Evolutionary conservation across 2,329 filamentous ascomycete species (phyloP), one percentile per base, ranked within the genome.

Genomic region (Diaporthe humulicola): DNA sequence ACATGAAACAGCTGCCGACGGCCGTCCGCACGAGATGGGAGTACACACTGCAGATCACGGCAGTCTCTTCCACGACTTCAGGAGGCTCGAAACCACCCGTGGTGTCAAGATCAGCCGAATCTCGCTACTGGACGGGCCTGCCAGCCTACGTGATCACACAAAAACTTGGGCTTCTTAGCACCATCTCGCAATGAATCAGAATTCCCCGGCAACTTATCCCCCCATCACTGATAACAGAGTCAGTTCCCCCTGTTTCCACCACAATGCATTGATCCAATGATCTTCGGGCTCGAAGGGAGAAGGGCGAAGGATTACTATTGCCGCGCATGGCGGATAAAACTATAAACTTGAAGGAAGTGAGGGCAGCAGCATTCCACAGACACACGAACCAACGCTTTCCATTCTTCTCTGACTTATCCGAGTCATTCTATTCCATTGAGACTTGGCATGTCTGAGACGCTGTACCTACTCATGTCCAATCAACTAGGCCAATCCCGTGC

Each of bases 391-490:
- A 22, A 4, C 30, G 30, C 19, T 36, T 8, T n/a, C 40, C 17
- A 14, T 9, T 4, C 36, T 19, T 19, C 19, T 22, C 25, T 30
- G 8, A 64, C 42, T 22, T 25, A 33, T 33, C 40, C 10, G 28
- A 66, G 40, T 45, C 42, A 50, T n/a, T 36, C 12, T 48, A 48
- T 66, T 36, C 61, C 42, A 15, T 38, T 22, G 6, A 52, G 42
- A 67, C 45, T 67, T 67, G 61, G 30, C 61, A 25, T 36, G 22
- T 50, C 42, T 66, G 30, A 50, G 61, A 66, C 42, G 28, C 7
- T 22, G 22, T 22, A 17, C n/a, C 40, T 45, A n/a, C 42, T 50
- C 42, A 36, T 1, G 42, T 10, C 57, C 14, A 60, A 60, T 28
- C 7, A 40, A 2, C 3, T 28, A n/a, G 17, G 17, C n/a, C 40